Percentiles rank a stretch among this genome's conserved stretches.
Evolutionary conservation across 2,329 filamentous ascomycete species (phyloP).

Genomic region (Botrytis deweyae): DNA sequence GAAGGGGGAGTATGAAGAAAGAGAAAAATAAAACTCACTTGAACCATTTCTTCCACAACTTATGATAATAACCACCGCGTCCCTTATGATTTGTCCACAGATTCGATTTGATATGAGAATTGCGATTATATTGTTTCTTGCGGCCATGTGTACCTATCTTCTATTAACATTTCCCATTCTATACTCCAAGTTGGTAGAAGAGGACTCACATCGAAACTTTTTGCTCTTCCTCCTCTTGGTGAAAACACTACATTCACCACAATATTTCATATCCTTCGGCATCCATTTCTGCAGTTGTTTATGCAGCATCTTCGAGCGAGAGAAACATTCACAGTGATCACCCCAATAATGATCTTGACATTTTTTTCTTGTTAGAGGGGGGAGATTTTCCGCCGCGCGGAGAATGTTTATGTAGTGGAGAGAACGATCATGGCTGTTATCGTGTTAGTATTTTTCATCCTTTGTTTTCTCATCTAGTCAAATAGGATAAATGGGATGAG

Average conservation of each 20-base stretch:
- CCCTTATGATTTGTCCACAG: slow-evolving; percentile 33
- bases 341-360: too few relatives aligned
- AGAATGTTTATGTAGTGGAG: neutral
- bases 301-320: slow-evolving; percentile 19
- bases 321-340: neutral
- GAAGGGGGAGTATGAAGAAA: too few relatives aligned
- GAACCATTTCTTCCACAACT: slow-evolving; percentile 37
- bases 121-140: slow-evolving; percentile 9
- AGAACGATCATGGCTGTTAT: neutral
- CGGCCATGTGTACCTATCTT: slow-evolving; percentile 32
- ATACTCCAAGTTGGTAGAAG: too few relatives aligned
- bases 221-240: slow-evolving; percentile 32
- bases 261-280: slow-evolving; percentile 32
- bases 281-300: slow-evolving; percentile 32
- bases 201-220: slow-evolving; percentile 27
- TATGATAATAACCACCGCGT: slow-evolving; percentile 29
- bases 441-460: neutral
- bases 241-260: slow-evolving; percentile 30
- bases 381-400: neutral
- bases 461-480: neutral
- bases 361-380: neutral
- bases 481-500: neutral
- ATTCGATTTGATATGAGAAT: slow-evolving; percentile 17
- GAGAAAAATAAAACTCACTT: slow-evolving; percentile 16
- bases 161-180: neutral